A percentile compares a stretch with the other conserved stretches of the same genome.
Evolutionary conservation across 1,284 basidiomycete genomes (phyloP).

Genomic region (Cutaneotrichosporon cyanovorans): DNA sequence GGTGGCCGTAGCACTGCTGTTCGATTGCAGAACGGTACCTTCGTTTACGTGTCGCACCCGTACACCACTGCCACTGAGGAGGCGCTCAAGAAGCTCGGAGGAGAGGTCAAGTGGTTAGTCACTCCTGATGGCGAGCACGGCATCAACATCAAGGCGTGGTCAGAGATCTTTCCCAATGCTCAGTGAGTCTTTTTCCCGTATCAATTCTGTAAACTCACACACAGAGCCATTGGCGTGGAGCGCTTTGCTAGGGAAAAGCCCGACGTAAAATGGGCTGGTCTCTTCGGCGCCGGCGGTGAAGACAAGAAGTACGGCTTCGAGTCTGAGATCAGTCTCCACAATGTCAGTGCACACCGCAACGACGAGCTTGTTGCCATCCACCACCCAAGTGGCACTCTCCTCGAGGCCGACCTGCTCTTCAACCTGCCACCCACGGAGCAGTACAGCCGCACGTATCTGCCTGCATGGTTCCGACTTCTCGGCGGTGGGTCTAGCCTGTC

Average conservation of each 20-base stretch:
- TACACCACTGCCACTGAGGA: constrained; percentile 63
- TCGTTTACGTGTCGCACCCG: constrained; percentile 79
- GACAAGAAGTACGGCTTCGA: constrained; percentile 65
- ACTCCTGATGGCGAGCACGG: constrained; percentile 49
- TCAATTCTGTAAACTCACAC: background rate
- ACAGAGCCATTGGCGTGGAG: constrained; percentile 46
- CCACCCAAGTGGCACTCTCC: constrained; percentile 63
- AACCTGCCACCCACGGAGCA: constrained; percentile 85
- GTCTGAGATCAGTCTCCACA: constrained; percentile 53
- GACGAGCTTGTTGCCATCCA: constrained; percentile 89
- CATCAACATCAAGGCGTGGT: constrained; percentile 45
- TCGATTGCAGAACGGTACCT: constrained; percentile 60
- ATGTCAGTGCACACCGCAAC: constrained; percentile 73
- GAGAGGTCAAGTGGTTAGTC: constrained; percentile 58
- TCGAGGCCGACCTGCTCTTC: constrained; percentile 82
- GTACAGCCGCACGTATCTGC: constrained; percentile 53
- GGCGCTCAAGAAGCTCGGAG: constrained; percentile 63
- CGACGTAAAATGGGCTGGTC: constrained; percentile 45
- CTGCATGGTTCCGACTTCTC: constrained; percentile 35
- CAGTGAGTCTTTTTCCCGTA: too few species aligned
- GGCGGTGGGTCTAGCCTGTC: constrained; percentile 46
- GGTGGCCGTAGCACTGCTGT: constrained; percentile 80
- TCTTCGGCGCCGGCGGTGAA: constrained; percentile 42
- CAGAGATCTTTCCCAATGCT: constrained; percentile 63
- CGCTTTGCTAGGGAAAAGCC: constrained; percentile 45